Evolutionary conservation across 2,329 filamentous ascomycete genomes (phyloP).

Genomic region (Colletotrichum aenigma): DNA sequence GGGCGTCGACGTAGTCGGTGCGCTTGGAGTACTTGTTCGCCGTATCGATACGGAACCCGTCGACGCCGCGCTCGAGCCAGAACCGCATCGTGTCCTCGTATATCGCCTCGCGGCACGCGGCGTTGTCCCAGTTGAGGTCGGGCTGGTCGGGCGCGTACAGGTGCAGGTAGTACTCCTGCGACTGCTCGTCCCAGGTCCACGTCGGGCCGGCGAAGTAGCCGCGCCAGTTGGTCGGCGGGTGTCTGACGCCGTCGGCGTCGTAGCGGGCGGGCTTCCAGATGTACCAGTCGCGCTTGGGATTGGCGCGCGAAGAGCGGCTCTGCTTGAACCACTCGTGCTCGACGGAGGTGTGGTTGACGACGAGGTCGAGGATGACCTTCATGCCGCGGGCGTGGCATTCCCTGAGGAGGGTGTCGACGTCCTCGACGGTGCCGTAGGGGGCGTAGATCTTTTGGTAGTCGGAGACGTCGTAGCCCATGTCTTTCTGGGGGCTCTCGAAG

Average conservation of each 20-base stretch:
- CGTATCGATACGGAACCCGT: conserved; percentile 71
- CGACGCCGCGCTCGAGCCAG: conserved; percentile 73
- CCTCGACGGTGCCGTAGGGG: conserved; percentile 69
- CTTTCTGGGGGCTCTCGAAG: conserved; percentile 62
- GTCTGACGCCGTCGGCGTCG: conserved; percentile 54
- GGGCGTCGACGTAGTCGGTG: conserved; percentile 58
- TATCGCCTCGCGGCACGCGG: conserved; percentile 67
- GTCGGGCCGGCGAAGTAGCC: conserved; percentile 51
- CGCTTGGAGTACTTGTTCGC: conserved; percentile 72
- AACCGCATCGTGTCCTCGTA: conserved; percentile 71
- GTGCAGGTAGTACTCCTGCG: conserved; percentile 59
- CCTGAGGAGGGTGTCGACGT: conserved; percentile 68
- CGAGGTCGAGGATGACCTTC: conserved; percentile 73
- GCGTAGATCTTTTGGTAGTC: conserved; percentile 71
- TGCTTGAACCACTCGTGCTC: conserved; percentile 65
- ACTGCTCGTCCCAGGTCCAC: conserved; percentile 57
- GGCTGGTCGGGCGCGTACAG: conserved; percentile 75
- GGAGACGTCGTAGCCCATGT: conserved; percentile 77
- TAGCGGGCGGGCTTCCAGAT: conserved; percentile 67
- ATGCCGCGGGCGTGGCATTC: conserved; percentile 64
- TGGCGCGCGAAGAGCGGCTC: conserved; percentile 52
- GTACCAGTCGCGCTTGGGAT: conserved; percentile 65
- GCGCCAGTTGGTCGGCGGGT: conserved; percentile 64
- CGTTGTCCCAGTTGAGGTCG: conserved; percentile 79
- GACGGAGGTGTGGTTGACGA: conserved; percentile 71